Conservation (phyloP, 2,329 filamentous ascomycete genomes). For the Aspergillus sp. region DNA sequence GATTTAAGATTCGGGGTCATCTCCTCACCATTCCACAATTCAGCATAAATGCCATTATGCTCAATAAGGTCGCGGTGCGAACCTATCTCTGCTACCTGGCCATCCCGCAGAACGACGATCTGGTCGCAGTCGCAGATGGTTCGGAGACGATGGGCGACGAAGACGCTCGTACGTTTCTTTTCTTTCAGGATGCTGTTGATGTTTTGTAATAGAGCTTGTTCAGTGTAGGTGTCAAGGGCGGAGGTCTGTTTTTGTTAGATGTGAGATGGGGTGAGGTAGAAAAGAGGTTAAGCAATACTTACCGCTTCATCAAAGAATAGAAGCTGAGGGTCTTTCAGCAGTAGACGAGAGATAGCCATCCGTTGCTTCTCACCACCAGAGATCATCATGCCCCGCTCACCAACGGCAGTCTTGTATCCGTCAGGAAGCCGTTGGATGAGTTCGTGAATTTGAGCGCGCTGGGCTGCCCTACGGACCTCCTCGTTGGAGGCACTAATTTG, state of each 20-base stretch:
- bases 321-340: slow-evolving; percentile 82
- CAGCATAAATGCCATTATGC: slow-evolving; percentile 63
- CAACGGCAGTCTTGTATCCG: slow-evolving; percentile 86
- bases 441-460: slow-evolving; percentile 75
- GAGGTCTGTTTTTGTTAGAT: slow-evolving; percentile 50
- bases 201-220: slow-evolving; percentile 80
- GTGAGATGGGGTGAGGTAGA: not conserved
- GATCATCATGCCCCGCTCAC: slow-evolving; percentile 93
- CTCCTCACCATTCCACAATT: slow-evolving; percentile 71
- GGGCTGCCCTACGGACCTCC: slow-evolving; percentile 66
- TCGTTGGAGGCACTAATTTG: slow-evolving; percentile 66
- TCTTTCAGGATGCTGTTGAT: slow-evolving; percentile 89
- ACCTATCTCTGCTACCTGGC: slow-evolving; percentile 77
- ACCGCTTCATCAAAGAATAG: slow-evolving; percentile 90
- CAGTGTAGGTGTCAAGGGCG: slow-evolving; percentile 85
- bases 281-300: slow-evolving; percentile 21
- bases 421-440: slow-evolving; percentile 71
- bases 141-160: slow-evolving; percentile 82
- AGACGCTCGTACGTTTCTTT: slow-evolving; percentile 82
- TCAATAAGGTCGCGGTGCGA: slow-evolving; percentile 81
- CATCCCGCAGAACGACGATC: slow-evolving; percentile 83
- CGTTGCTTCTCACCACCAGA: slow-evolving; percentile 91
- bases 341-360: slow-evolving; percentile 70
- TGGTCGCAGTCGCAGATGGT: slow-evolving; percentile 91
- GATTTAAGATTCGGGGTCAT: not conserved